These are phyloP conservation scores for Onygena corvina DNA, from an alignment of 2,329 filamentous ascomycete genomes.

Conservation along the genomic window DNA sequence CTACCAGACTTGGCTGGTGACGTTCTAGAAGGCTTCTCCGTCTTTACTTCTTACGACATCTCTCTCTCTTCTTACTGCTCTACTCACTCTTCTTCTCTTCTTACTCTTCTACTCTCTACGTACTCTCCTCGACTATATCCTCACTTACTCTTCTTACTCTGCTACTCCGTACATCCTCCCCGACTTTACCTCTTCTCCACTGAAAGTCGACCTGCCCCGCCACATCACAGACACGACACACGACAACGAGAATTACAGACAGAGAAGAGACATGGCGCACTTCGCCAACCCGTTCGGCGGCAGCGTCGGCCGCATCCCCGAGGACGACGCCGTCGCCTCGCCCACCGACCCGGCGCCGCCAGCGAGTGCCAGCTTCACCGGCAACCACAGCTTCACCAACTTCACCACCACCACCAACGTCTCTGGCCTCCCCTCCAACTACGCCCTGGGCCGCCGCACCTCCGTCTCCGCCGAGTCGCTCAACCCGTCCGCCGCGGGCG, in stretches of 20 bases:
- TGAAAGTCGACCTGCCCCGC: too few species aligned
- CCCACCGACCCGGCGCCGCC: constrained; percentile 48
- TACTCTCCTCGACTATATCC: too few species aligned
- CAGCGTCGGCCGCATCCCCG: constrained; percentile 50
- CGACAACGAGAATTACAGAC: background rate
- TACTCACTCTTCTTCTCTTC: background rate
- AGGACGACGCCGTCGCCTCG: constrained; percentile 70
- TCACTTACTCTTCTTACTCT: too few species aligned
- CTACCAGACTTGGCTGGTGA: constrained; percentile 2
- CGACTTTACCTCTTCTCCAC: too few species aligned
- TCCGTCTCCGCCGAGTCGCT: constrained; percentile 95
- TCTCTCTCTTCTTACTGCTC: background rate
- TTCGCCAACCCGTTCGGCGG: constrained; percentile 11
- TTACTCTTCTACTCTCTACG: too few species aligned
- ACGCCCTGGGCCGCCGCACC: constrained; percentile 84
- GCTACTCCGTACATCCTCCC: too few species aligned
- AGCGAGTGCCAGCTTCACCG: background rate
- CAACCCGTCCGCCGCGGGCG: constrained; percentile 70
- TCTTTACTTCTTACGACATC: background rate
- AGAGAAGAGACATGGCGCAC: background rate
- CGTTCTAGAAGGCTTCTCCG: background rate
- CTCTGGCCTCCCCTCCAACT: constrained; percentile 61
- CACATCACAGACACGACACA: background rate
- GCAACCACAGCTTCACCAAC: background rate
- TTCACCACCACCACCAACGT: background rate